phyloP scores from a whole-genome alignment of 2,329 filamentous ascomycete species.

The Claviceps lovelessii region DNA sequence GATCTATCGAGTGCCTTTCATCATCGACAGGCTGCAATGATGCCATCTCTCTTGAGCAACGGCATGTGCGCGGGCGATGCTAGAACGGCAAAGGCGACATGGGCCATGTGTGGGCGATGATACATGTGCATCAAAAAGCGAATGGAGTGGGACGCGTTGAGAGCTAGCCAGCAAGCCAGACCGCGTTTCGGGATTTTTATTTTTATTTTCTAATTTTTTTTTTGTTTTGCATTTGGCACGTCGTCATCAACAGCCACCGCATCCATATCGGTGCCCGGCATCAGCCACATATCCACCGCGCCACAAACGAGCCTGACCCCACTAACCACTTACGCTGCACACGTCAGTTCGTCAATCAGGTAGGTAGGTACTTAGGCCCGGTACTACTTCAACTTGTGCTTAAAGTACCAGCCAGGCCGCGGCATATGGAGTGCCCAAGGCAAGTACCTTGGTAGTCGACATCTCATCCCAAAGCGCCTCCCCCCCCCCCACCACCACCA shows the following conservation, averaged over 20 bases:
- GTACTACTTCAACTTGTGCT: too few species aligned
- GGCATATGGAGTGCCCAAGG: too few species aligned
- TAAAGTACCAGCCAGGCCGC: too few species aligned
- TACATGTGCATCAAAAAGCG: not conserved
- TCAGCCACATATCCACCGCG: not conserved
- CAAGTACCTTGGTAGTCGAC: too few species aligned
- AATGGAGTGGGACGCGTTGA: constrained; percentile 1
- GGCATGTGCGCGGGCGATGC: not conserved
- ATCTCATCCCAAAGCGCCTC: not conserved
- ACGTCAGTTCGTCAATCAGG: not conserved
- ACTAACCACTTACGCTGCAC: constrained; percentile 8
- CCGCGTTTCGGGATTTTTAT: not conserved
- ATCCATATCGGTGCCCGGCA: not conserved
- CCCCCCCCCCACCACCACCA: not conserved
- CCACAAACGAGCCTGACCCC: not conserved
- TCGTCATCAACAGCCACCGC: not conserved
- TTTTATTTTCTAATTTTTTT: too few species aligned
- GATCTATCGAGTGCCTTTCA: constrained; percentile 30
- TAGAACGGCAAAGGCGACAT: not conserved
- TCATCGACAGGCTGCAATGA: constrained; percentile 13
- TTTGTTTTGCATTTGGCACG: not conserved
- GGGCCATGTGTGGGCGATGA: not conserved
- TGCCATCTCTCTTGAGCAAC: constrained; percentile 13
- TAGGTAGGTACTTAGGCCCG: too few species aligned
- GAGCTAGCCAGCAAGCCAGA: not conserved